Evolutionary conservation across 1,139 yeast genomes (phyloP).

Genomic region (Debaryomycetaceae sp.): DNA sequence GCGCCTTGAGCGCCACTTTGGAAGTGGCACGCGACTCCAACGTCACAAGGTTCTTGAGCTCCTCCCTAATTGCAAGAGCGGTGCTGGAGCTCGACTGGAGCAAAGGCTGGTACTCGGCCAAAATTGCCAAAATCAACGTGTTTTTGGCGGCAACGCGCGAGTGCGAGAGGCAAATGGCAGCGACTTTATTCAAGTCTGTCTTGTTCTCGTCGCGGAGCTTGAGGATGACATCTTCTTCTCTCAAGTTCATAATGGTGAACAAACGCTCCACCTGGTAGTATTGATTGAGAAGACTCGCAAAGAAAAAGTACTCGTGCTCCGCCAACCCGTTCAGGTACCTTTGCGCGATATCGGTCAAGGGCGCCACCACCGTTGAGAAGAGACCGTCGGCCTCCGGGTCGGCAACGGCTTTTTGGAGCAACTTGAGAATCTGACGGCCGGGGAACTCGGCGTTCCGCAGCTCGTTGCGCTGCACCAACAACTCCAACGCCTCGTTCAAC

Average conservation of each 20-base stretch:
- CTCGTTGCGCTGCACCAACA: constrained; percentile 57
- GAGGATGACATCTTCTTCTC: constrained; percentile 83
- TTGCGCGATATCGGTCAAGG: constrained; percentile 59
- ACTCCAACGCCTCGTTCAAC: constrained; percentile 56
- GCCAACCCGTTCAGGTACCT: constrained; percentile 66
- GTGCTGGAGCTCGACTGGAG: constrained; percentile 57
- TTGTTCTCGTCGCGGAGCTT: constrained; percentile 80
- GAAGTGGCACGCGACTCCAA: constrained; percentile 84
- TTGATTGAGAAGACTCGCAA: constrained; percentile 57
- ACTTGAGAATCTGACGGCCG: constrained; percentile 65
- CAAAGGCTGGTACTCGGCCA: constrained; percentile 70
- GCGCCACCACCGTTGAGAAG: constrained; percentile 53
- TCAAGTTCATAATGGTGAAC: constrained; percentile 61
- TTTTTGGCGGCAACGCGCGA: constrained; percentile 90
- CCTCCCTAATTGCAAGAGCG: constrained; percentile 58
- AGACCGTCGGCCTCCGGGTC: constrained; percentile 41
- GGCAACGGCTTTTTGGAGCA: constrained; percentile 43
- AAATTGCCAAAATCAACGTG: constrained; percentile 75
- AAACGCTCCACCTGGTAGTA: constrained; percentile 69
- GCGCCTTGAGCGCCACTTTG: constrained; percentile 90
- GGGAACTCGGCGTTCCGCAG: constrained; percentile 82
- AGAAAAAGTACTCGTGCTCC: constrained; percentile 73
- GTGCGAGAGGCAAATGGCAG: constrained; percentile 70
- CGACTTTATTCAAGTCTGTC: constrained; percentile 64
- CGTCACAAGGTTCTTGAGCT: constrained; percentile 72